Percentiles rank a stretch among this genome's conserved stretches.
phyloP scores from a whole-genome alignment of 2,329 filamentous ascomycete genomes.

The Microcyclosporella mali region DNA sequence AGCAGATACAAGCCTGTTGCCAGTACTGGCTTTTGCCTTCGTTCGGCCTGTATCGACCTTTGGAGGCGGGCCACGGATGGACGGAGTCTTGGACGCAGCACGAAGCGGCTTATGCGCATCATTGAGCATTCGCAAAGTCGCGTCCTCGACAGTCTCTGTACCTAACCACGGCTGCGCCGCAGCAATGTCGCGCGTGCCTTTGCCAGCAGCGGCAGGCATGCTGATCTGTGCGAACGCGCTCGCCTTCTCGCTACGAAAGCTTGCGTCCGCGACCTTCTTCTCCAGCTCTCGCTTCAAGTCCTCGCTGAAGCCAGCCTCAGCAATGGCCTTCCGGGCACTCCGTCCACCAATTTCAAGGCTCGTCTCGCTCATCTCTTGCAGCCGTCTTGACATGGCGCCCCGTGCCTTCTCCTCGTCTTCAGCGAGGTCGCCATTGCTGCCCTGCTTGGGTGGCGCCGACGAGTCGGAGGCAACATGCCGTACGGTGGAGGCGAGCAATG shows the following conservation, averaged over 20 bases:
- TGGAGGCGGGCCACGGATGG: conserved; percentile 32
- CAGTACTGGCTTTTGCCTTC: conserved; percentile 36
- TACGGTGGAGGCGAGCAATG: neutral
- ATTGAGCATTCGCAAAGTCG: conserved; percentile 70
- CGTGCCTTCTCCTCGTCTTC: conserved; percentile 13
- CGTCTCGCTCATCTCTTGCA: conserved; percentile 57
- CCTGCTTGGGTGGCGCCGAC: conserved; percentile 14
- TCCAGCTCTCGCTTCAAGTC: conserved; percentile 54
- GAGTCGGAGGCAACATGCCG: conserved; percentile 16
- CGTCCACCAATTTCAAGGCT: conserved; percentile 50
- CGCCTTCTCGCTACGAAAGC: conserved; percentile 47
- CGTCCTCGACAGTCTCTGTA: conserved; percentile 65
- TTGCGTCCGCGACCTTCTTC: conserved; percentile 52
- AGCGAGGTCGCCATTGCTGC: conserved; percentile 11
- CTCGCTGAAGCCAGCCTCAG: conserved; percentile 57
- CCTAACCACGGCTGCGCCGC: conserved; percentile 70
- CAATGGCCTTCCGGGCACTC: conserved; percentile 51
- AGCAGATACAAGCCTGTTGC: conserved; percentile 51
- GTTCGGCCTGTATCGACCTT: conserved; percentile 42
- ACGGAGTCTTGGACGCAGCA: conserved; percentile 34
- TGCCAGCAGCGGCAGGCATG: conserved; percentile 57
- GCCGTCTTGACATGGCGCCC: conserved; percentile 53
- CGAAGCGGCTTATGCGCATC: conserved; percentile 55
- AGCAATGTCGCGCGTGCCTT: conserved; percentile 63
- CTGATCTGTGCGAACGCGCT: conserved; percentile 49